Percentiles rank a stretch among this genome's conserved stretches.
Conservation (phyloP, 768 basidiomycete species). For the Naganishia vishniacii region DNA sequence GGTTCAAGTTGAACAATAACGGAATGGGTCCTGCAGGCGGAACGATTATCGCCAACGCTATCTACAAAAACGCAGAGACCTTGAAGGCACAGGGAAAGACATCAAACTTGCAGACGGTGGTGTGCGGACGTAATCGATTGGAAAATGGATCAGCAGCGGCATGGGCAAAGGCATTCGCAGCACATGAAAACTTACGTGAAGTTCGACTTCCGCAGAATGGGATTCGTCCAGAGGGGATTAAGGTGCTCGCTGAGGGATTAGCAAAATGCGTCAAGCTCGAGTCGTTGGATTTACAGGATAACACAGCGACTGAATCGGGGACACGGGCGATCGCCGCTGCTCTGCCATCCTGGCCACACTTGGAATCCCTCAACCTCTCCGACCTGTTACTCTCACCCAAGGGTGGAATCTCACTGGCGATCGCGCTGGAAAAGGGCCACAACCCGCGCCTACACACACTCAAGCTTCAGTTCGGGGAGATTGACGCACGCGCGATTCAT, state of each 20-base stretch:
- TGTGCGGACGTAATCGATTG: slow-evolving; percentile 93
- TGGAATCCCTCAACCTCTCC: slow-evolving; percentile 78
- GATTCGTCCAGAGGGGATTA: slow-evolving; percentile 86
- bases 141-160: slow-evolving; percentile 77
- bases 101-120: slow-evolving; percentile 69
- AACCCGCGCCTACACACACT: slow-evolving; percentile 69
- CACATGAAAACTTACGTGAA: slow-evolving; percentile 67
- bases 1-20: slow-evolving; percentile 91
- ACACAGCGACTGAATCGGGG: slow-evolving; percentile 50
- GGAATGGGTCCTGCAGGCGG: slow-evolving; percentile 90
- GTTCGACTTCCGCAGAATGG: slow-evolving; percentile 97
- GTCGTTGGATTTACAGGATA: slow-evolving; percentile 84
- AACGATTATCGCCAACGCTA: slow-evolving; percentile 72
- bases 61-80: slow-evolving; percentile 67
- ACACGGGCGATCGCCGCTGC: slow-evolving; percentile 60
- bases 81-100: slow-evolving; percentile 58
- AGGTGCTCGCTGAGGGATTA: slow-evolving; percentile 69
- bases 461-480: slow-evolving; percentile 86
- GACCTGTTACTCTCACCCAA: slow-evolving; percentile 80
- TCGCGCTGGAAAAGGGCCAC: slow-evolving; percentile 61
- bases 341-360: slow-evolving; percentile 63
- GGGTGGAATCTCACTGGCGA: slow-evolving; percentile 67
- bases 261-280: slow-evolving; percentile 62
- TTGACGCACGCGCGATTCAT: slow-evolving; percentile 64
- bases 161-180: slow-evolving; percentile 84